Evolutionary conservation across 305 asterid genomes (phyloP), one percentile per base, ranked within the genome.

Genomic region (Solanum hybrid): DNA sequence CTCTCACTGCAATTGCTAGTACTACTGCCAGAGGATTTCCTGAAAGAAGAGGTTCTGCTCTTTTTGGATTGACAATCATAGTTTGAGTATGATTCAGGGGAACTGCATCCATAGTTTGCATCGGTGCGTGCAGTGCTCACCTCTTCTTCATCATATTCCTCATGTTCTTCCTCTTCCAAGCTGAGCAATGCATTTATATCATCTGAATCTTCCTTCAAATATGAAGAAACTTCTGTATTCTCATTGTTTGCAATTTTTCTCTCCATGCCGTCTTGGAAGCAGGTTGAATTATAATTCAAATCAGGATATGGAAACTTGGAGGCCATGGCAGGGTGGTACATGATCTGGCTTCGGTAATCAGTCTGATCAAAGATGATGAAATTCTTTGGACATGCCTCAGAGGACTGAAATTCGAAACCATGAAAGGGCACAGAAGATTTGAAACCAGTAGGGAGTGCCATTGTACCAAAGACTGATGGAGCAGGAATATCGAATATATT

Each of bases 141-240:
- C 92, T 86, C 94, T 83, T 96, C 98, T 13, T 95, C 97, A n/a
- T 93, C 95, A 33, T 78, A 89, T 65, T 93, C 94, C 27, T 92
- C 94, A 3, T 86, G 86, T 76, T 95, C 95, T 88, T 92, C 97
- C 32, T 91, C 90, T 79, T 95, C 98, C 41, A 92, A 87, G 89
- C 97, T 94, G 92, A 96, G 68, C 87, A 96, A 94, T 10, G 97
- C 98, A 92, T 96, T 95, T 38, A 96, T 96, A 90, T 95, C 99
- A 68, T 91, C 94, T 6, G 96, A 94, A 91, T 96, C 97, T 90
- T 96, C 99, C 92, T 94, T 93, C 72, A 90, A 32, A 79, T 90
- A 29, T 15, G 96, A 92, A 15, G 93, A 11, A 15, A 88, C 91
- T 45, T 94, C 92, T 86, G 65, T 45, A 24, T 75, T 88, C 72